Evolutionary conservation across 2,329 filamentous ascomycete genomes (phyloP).

Genomic region (Alternaria dauci): DNA sequence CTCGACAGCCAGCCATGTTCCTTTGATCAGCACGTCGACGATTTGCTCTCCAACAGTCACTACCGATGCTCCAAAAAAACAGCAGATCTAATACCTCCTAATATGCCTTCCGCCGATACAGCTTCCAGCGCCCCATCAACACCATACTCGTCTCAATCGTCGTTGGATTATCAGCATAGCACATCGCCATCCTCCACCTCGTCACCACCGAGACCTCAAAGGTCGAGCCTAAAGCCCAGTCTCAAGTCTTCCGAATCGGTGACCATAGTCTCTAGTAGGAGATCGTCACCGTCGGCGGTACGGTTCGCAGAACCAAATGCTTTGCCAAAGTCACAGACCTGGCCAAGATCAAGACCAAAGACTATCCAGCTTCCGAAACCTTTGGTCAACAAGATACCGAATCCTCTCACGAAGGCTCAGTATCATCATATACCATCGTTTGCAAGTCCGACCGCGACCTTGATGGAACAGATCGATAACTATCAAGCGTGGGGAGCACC

Average conservation of each 20-base stretch:
- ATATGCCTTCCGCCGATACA: conserved; percentile 16
- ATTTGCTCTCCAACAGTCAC: conserved; percentile 7
- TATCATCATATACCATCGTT: conserved; percentile 13
- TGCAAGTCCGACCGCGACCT: conserved; percentile 8
- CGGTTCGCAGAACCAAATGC: conserved; percentile 36
- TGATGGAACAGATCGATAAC: conserved; percentile 15
- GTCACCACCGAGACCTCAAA: conserved; percentile 14
- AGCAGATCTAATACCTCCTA: conserved; percentile 11
- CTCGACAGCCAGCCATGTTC: conserved; percentile 6
- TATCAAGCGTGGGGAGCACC: conserved; percentile 12
- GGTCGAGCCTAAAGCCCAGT: conserved; percentile 33
- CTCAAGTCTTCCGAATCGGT: conserved; percentile 30
- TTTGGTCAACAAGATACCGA: conserved; percentile 16
- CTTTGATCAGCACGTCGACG: conserved; percentile 12
- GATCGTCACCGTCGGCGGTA: conserved; percentile 33
- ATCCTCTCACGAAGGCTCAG: conserved; percentile 12
- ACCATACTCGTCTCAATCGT: conserved; percentile 29
- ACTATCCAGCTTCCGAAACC: conserved; percentile 10
- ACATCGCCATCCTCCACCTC: conserved; percentile 26
- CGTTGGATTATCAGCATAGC: conserved; percentile 26
- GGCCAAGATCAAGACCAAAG: conserved; percentile 7
- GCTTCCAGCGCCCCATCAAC: conserved; percentile 28
- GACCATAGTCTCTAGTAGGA: conserved; percentile 17
- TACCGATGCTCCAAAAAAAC: not conserved
- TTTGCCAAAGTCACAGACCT: conserved; percentile 13